These are phyloP conservation scores for Linum lewisii DNA, from an alignment of 345 rosid species.

Conservation along the genomic window DNA sequence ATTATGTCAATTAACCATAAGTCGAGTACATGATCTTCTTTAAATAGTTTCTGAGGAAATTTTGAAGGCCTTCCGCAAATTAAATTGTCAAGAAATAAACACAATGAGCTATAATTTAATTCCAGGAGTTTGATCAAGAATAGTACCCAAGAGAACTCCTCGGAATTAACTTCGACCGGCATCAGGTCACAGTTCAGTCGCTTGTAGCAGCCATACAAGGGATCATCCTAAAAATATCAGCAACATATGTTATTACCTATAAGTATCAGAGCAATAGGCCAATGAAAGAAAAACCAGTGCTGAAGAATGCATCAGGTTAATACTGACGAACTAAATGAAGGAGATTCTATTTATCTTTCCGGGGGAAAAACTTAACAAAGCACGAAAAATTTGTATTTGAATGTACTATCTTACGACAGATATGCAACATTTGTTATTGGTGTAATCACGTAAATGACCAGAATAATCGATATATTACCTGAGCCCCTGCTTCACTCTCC, in stretches of 20 bases:
- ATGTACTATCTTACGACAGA: no score
- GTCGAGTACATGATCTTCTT: background rate
- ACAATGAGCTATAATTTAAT: background rate
- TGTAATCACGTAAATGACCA: conserved; percentile 1
- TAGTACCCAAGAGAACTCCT: conserved; percentile 60
- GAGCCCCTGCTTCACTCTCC: conserved; percentile 31
- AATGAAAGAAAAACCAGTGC: no score
- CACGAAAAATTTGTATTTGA: no score
- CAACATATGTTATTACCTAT: conserved; percentile 13
- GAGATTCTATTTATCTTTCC: no score
- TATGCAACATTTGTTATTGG: no score
- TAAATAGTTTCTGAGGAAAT: background rate
- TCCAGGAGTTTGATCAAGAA: background rate
- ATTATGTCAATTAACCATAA: background rate
- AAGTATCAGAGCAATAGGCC: background rate
- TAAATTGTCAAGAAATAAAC: conserved; percentile 1
- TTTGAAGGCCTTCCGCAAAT: background rate
- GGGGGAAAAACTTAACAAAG: no score
- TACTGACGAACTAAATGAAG: no score
- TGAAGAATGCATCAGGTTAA: no score
- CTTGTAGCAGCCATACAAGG: conserved; percentile 49
- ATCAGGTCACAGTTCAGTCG: conserved; percentile 60
- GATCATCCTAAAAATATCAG: conserved; percentile 55
- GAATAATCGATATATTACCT: conserved; percentile 42
- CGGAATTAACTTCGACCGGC: conserved; percentile 50